phyloP scores from a whole-genome alignment of 192 early-diverging fungal genomes.

The Backusella mclennaniae region DNA sequence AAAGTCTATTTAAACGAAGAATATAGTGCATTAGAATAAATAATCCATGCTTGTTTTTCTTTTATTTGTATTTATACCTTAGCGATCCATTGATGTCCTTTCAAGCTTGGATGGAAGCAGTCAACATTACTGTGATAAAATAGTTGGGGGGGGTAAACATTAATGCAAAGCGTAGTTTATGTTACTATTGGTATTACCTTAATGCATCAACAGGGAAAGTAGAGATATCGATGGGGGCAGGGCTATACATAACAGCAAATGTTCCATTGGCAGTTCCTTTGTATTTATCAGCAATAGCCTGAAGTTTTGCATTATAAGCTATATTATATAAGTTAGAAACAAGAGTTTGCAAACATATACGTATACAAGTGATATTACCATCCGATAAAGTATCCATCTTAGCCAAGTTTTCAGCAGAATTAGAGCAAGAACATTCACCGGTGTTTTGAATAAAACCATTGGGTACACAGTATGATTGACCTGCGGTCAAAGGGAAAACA shows the following conservation, averaged over 20 bases:
- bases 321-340: background rate
- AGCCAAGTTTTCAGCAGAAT: background rate
- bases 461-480: constrained; percentile 20
- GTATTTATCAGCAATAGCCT: constrained; percentile 17
- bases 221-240: constrained; percentile 2
- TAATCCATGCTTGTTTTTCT: background rate
- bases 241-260: constrained; percentile 19
- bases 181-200: background rate
- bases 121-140: constrained; percentile 15
- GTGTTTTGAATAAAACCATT: constrained; percentile 2
- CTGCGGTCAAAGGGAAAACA: constrained; percentile 12
- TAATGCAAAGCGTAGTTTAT: background rate
- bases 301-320: constrained; percentile 18
- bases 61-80: constrained; percentile 4
- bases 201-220: constrained; percentile 15
- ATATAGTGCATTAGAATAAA: background rate
- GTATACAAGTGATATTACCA: background rate
- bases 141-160: background rate
- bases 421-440: constrained; percentile 13
- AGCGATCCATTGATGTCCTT: constrained; percentile 25
- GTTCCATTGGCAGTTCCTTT: constrained; percentile 7
- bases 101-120: constrained; percentile 26
- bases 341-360: background rate
- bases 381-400: constrained; percentile 21
- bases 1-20: background rate